Evolutionary conservation across 108 stramenopile species (phyloP).

Genomic region (Craspedostauros australis): DNA sequence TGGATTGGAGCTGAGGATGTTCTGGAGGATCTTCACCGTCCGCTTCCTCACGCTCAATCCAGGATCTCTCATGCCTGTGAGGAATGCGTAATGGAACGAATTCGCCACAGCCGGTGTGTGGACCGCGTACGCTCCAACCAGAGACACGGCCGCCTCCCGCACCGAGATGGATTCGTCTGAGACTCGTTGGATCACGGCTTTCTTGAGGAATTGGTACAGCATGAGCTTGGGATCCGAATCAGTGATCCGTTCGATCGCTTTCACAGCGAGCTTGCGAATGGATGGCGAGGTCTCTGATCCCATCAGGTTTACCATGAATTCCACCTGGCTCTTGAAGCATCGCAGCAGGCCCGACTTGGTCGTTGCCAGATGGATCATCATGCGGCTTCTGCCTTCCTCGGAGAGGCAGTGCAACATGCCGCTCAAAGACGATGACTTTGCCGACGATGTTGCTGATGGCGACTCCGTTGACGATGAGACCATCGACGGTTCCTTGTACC

Average conservation of each 20-base stretch:
- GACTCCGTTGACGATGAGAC: no score
- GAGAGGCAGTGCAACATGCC: conserved; percentile 39
- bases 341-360: conserved; percentile 41
- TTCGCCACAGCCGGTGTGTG: conserved; percentile 70
- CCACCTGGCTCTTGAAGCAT: conserved; percentile 58
- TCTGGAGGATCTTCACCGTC: conserved; percentile 79
- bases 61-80: conserved; percentile 68
- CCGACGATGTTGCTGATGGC: no score
- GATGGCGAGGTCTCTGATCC: conserved; percentile 35
- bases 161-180: conserved; percentile 90
- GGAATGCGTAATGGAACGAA: conserved; percentile 74
- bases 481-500: no score
- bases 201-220: conserved; percentile 51
- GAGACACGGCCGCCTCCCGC: conserved; percentile 85
- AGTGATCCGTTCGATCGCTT: conserved; percentile 69
- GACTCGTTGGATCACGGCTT: conserved; percentile 77
- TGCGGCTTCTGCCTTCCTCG: conserved; percentile 65
- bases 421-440: no score
- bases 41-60: conserved; percentile 83
- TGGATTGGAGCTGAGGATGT: conserved; percentile 73
- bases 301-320: conserved; percentile 73
- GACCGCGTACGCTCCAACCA: conserved; percentile 87
- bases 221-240: conserved; percentile 77
- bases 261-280: conserved; percentile 78
- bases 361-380: conserved; percentile 44